phyloP scores from a whole-genome alignment of 306 rosid species.

The Pterocarpus macrocarpus region DNA sequence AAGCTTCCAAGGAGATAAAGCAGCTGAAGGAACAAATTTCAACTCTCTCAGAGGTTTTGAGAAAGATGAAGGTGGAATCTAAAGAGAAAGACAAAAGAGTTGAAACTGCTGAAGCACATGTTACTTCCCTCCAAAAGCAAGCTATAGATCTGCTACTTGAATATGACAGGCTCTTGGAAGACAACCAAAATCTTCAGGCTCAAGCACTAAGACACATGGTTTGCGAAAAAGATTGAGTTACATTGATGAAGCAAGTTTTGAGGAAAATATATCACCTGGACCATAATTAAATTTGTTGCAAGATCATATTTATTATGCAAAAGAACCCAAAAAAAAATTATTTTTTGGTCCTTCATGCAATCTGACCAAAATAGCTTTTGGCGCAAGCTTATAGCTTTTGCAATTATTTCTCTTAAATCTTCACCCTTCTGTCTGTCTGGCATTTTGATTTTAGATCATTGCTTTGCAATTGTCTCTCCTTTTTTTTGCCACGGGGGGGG shows the following conservation, averaged over 20 bases:
- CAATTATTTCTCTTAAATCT: constrained; percentile 9
- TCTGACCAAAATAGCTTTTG: background rate
- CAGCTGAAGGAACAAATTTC: constrained; percentile 59
- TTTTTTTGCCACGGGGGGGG: too few relatives aligned
- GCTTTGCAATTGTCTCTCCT: too few relatives aligned
- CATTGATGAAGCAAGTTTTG: constrained; percentile 30
- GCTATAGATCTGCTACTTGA: constrained; percentile 86
- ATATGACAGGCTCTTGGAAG: constrained; percentile 83
- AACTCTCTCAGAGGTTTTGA: constrained; percentile 62
- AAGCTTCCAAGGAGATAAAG: constrained; percentile 65
- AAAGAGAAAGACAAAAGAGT: constrained; percentile 71
- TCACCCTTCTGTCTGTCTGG: background rate
- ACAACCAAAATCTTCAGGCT: constrained; percentile 85
- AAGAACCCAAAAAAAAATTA: background rate
- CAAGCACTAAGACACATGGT: constrained; percentile 55
- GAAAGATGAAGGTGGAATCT: constrained; percentile 66
- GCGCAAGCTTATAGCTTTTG: constrained; percentile 7
- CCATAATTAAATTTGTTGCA: constrained; percentile 36
- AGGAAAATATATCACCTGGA: constrained; percentile 29
- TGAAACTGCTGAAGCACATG: constrained; percentile 80
- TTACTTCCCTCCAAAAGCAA: constrained; percentile 78
- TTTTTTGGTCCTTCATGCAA: constrained; percentile 43
- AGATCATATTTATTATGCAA: constrained; percentile 15
- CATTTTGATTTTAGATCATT: background rate
- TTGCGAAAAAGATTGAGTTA: constrained; percentile 48